Evolutionary conservation across 1,284 basidiomycete species (phyloP).

Genomic region (Pholiota adiposa): DNA sequence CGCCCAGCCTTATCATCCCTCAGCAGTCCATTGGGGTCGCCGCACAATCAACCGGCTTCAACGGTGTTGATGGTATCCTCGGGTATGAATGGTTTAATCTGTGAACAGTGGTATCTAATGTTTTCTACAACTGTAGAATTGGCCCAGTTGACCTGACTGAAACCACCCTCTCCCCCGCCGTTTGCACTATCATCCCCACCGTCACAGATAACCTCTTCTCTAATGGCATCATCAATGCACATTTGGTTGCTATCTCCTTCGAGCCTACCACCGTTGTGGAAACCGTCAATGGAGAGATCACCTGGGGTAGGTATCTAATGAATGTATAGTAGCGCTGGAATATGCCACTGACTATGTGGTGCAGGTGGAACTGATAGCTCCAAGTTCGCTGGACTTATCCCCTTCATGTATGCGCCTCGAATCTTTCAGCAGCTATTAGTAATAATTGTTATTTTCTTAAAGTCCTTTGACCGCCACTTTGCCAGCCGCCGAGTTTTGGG

Average conservation of each 20-base stretch:
- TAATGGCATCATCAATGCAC: slow-evolving; percentile 38
- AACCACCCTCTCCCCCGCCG: slow-evolving; percentile 39
- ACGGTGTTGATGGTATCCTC: neutral
- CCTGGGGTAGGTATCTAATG: slow-evolving; percentile 41
- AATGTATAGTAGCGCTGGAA: neutral
- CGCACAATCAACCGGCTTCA: neutral
- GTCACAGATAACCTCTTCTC: slow-evolving; percentile 54
- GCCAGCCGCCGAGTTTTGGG: slow-evolving; percentile 61
- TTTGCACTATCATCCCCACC: slow-evolving; percentile 38
- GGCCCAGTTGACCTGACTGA: slow-evolving; percentile 52
- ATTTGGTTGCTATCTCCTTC: slow-evolving; percentile 55
- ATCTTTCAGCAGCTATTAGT: neutral
- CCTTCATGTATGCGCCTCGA: slow-evolving; percentile 41
- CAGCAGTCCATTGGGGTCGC: slow-evolving; percentile 15
- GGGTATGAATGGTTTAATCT: neutral
- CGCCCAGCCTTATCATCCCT: neutral
- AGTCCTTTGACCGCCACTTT: slow-evolving; percentile 51
- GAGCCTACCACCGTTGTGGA: slow-evolving; percentile 39
- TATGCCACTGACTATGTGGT: slow-evolving; percentile 24
- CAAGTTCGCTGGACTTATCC: slow-evolving; percentile 51
- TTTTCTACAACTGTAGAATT: slow-evolving; percentile 32
- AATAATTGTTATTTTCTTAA: neutral
- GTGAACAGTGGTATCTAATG: neutral
- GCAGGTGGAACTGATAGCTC: slow-evolving; percentile 49
- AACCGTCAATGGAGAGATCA: slow-evolving; percentile 45